Conservation (phyloP, 108 stramenopile genomes). For the Nannochloropsis granulata region DNA sequence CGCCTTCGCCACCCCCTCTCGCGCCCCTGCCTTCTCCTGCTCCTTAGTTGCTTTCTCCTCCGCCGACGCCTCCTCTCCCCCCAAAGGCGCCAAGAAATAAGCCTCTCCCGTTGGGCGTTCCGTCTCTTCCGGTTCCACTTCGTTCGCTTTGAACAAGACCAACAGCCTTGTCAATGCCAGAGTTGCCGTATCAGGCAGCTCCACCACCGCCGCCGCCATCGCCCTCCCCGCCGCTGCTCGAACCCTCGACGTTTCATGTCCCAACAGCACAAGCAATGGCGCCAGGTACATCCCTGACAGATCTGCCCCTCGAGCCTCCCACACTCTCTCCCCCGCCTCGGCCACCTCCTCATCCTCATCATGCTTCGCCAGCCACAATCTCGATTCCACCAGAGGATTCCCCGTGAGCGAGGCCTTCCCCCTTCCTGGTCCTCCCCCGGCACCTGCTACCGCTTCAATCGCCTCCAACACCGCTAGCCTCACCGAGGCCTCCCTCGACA, state of each 20-base stretch:
- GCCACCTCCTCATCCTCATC: constrained; percentile 22
- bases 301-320: constrained; percentile 6
- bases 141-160: background rate
- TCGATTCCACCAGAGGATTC: background rate
- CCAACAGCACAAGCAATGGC: constrained; percentile 10
- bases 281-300: background rate
- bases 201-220: constrained; percentile 4
- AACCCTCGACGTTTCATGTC: background rate
- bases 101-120: background rate
- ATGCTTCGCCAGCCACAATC: constrained; percentile 20
- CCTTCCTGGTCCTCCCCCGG: background rate
- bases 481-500: constrained; percentile 7
- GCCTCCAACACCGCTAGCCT: constrained; percentile 19
- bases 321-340: constrained; percentile 8
- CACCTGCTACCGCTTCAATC: background rate
- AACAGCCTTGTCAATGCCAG: constrained; percentile 4
- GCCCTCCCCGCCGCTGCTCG: constrained; percentile 9
- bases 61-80: background rate
- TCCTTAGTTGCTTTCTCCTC: background rate
- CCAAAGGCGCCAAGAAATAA: background rate
- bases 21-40: background rate
- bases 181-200: background rate
- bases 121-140: background rate
- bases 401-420: background rate
- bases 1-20: background rate